Evolutionary conservation across 176 grass and related monocot genomes (phyloP).

Genomic region (Pontederia crassipes): DNA sequence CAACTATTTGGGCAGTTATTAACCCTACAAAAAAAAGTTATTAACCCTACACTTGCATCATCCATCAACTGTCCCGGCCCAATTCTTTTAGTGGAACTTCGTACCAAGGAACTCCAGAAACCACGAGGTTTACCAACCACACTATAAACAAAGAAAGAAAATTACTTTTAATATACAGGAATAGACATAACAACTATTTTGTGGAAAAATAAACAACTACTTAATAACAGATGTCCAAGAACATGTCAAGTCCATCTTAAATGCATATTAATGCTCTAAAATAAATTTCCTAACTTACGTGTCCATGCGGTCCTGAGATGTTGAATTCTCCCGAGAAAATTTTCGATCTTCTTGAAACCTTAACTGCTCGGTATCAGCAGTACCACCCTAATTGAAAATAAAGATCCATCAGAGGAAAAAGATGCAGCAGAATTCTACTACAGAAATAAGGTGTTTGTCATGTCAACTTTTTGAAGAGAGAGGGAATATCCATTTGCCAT

Average conservation of each 20-base stretch:
- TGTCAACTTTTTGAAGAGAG: too few species aligned
- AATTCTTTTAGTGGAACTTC: constrained; percentile 26
- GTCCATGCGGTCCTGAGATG: constrained; percentile 27
- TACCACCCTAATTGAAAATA: constrained; percentile 43
- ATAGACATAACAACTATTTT: background rate
- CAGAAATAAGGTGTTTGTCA: too few species aligned
- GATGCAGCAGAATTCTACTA: too few species aligned
- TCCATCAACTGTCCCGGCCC: constrained; percentile 21
- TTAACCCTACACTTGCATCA: constrained; percentile 47
- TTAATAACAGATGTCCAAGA: too few species aligned
- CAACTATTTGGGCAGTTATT: too few species aligned
- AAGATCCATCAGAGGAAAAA: constrained; percentile 19
- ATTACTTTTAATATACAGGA: background rate
- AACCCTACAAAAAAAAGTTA: too few species aligned
- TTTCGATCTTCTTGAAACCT: background rate
- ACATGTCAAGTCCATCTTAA: too few species aligned
- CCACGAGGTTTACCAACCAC: constrained; percentile 45
- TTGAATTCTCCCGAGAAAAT: constrained; percentile 21
- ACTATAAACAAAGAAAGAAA: constrained; percentile 21
- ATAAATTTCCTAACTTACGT: constrained; percentile 20
- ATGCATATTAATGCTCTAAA: too few species aligned
- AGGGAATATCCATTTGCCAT: too few species aligned
- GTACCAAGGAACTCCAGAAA: constrained; percentile 54
- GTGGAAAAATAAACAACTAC: too few species aligned
- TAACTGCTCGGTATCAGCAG: constrained; percentile 37